Conservation (phyloP, 2,329 filamentous ascomycete species). For the Paecilomyces sp. region DNA sequence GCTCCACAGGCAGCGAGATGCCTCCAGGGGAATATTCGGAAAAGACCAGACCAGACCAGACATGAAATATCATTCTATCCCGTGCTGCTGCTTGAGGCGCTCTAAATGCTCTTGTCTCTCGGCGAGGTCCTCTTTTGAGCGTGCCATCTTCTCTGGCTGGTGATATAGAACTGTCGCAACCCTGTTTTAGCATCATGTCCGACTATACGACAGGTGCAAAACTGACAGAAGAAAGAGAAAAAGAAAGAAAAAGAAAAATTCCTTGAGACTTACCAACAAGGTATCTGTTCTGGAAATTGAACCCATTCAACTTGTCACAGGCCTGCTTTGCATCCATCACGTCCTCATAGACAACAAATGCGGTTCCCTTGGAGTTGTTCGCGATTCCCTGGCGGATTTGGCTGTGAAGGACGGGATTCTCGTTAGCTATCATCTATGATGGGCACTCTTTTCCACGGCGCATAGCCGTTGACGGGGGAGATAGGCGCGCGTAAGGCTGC, state of each 20-base stretch:
- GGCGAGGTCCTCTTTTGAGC: constrained; percentile 88
- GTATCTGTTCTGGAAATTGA: constrained; percentile 99
- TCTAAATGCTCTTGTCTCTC: constrained; percentile 95
- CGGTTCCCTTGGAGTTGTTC: constrained; percentile 94
- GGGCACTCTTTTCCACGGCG: not conserved
- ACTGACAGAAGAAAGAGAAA: no score
- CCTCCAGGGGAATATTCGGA: constrained; percentile 24
- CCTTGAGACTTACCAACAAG: constrained; percentile 69
- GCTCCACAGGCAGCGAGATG: constrained; percentile 22
- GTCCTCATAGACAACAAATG: constrained; percentile 99
- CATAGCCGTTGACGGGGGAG: not conserved
- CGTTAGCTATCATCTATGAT: constrained; percentile 10
- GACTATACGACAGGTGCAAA: constrained; percentile 13
- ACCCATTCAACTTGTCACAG: constrained; percentile 99
- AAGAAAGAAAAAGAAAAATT: no score
- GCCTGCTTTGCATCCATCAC: constrained; percentile 98
- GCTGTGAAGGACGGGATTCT: constrained; percentile 42
- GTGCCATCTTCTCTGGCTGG: constrained; percentile 71
- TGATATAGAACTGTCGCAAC: constrained; percentile 57
- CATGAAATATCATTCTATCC: constrained; percentile 73
- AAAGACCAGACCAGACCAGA: constrained; percentile 13
- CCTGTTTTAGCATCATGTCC: constrained; percentile 4
- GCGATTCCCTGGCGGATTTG: constrained; percentile 98
- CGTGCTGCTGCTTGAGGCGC: constrained; percentile 94
- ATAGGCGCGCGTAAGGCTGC: constrained; percentile 16